A percentile compares a stretch with the other conserved stretches of the same genome.
phyloP scores from a whole-genome alignment of 2,329 filamentous ascomycete species.

The Simplicillium aogashimaense region DNA sequence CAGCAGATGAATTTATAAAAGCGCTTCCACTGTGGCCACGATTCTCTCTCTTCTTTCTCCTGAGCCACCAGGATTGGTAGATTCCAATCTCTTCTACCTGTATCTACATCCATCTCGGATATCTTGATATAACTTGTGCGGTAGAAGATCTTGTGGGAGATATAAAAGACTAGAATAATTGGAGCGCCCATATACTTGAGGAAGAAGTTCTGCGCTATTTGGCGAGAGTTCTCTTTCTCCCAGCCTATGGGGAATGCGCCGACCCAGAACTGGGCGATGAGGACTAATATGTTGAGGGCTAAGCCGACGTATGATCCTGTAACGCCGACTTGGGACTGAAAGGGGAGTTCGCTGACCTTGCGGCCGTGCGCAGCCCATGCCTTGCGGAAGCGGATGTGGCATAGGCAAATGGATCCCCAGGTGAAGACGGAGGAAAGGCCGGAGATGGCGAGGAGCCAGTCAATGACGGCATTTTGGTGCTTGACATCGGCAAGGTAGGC shows the following conservation, averaged over 20 bases:
- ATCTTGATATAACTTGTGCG: conserved; percentile 56
- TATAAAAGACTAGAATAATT: conserved; percentile 57
- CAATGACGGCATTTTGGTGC: conserved; percentile 53
- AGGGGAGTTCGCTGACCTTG: conserved; percentile 68
- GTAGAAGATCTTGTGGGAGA: conserved; percentile 67
- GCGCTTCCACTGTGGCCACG: conserved; percentile 70
- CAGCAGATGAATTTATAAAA: conserved; percentile 65
- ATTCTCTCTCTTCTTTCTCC: conserved; percentile 62
- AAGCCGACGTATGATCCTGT: conserved; percentile 74
- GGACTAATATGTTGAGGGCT: conserved; percentile 61
- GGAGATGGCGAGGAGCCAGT: conserved; percentile 71
- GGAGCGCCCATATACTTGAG: conserved; percentile 61
- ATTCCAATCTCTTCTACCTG: conserved; percentile 78
- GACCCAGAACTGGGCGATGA: conserved; percentile 82
- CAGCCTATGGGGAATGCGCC: conserved; percentile 67
- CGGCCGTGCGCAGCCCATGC: conserved; percentile 67
- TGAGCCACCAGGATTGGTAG: conserved; percentile 68
- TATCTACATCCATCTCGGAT: conserved; percentile 76
- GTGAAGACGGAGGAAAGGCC: conserved; percentile 68
- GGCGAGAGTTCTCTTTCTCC: conserved; percentile 25
- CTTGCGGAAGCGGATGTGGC: conserved; percentile 81
- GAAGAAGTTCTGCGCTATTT: conserved; percentile 60
- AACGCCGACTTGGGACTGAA: conserved; percentile 69
- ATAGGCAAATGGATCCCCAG: conserved; percentile 78
- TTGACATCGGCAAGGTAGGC: conserved; percentile 63